A percentile compares a stretch with the other conserved stretches of the same genome.
phyloP scores from a whole-genome alignment of 2,329 filamentous ascomycete genomes.

The Pseudogymnoascus sp. region DNA sequence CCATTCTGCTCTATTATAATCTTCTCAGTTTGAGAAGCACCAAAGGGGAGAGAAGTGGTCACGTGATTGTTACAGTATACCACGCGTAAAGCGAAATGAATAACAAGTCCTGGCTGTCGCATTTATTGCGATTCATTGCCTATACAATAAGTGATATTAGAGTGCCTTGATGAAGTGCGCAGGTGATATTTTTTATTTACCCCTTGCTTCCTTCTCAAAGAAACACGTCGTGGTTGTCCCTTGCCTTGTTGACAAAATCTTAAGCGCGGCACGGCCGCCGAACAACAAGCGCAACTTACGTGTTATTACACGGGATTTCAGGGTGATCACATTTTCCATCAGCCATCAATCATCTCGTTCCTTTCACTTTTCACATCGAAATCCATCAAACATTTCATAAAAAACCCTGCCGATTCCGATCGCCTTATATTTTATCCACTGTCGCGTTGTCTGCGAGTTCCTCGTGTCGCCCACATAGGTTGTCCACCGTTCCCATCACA shows the following conservation, averaged over 20 bases:
- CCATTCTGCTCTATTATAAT: neutral
- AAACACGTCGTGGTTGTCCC: neutral
- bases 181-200: neutral
- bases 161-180: neutral
- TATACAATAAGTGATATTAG: neutral
- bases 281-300: conserved; percentile 4
- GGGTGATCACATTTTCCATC: neutral
- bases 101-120: neutral
- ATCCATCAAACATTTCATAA: neutral
- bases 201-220: neutral
- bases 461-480: neutral
- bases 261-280: conserved; percentile 5
- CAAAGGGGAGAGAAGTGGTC: neutral
- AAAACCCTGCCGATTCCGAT: neutral
- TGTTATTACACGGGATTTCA: conserved; percentile 2
- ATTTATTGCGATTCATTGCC: neutral
- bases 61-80: neutral
- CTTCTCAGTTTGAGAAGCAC: neutral
- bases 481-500: neutral
- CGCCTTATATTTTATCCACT: neutral
- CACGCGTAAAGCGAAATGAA: neutral
- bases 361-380: neutral
- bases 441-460: neutral
- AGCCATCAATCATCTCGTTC: neutral
- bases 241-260: neutral